Evolutionary conservation across 805 yeast genomes (phyloP).

Genomic region (Yamadazyma takamatsuzukensis): DNA sequence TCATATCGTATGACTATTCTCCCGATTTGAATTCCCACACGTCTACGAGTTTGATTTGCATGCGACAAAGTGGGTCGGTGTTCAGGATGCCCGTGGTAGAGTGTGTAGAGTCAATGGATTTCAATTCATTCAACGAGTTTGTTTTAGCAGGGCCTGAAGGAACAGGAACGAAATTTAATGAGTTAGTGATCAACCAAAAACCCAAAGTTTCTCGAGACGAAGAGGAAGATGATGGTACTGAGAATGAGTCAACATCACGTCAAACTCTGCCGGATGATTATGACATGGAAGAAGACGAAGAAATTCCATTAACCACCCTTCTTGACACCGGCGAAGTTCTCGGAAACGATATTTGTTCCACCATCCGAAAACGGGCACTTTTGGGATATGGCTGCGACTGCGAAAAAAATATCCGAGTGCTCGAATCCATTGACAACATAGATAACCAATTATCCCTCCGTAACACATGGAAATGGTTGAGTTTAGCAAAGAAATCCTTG

Average conservation of each 20-base stretch:
- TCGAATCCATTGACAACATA: slow-evolving; percentile 48
- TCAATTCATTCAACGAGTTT: slow-evolving; percentile 68
- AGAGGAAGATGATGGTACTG: slow-evolving; percentile 15
- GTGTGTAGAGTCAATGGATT: slow-evolving; percentile 56
- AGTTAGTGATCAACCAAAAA: neutral
- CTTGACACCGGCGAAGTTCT: slow-evolving; percentile 44
- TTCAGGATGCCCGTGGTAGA: slow-evolving; percentile 75
- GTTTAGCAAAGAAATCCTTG: slow-evolving; percentile 63
- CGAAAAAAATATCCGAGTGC: slow-evolving; percentile 54
- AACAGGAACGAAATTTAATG: slow-evolving; percentile 37
- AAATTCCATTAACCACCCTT: slow-evolving; percentile 26
- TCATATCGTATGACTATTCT: slow-evolving; percentile 82
- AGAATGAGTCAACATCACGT: slow-evolving; percentile 20
- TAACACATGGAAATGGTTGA: slow-evolving; percentile 91
- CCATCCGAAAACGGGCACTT: slow-evolving; percentile 68
- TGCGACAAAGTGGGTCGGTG: slow-evolving; percentile 87
- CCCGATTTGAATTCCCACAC: slow-evolving; percentile 47
- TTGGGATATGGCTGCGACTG: slow-evolving; percentile 72
- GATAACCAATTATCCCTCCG: slow-evolving; percentile 52
- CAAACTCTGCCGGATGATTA: no score
- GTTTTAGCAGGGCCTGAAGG: slow-evolving; percentile 59
- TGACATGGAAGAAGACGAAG: slow-evolving; percentile 28
- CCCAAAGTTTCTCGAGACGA: slow-evolving; percentile 3
- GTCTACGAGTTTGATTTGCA: slow-evolving; percentile 70
- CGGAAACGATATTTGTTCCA: slow-evolving; percentile 68